These are phyloP conservation scores for Hebeloma cylindrosporum DNA, from an alignment of 768 basidiomycete genomes.

Conservation along the genomic window DNA sequence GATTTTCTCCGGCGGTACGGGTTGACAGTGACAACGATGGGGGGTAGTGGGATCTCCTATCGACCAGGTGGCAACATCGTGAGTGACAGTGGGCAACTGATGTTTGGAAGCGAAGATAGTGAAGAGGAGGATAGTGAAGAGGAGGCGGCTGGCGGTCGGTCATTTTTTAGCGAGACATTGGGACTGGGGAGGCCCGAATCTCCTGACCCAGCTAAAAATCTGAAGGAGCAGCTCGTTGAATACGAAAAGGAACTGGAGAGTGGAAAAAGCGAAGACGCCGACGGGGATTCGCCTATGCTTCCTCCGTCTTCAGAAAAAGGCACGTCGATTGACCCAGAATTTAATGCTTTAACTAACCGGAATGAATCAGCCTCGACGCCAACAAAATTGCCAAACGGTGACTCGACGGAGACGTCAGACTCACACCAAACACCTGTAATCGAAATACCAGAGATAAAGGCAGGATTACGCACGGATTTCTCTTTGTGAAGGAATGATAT, in stretches of 20 bases:
- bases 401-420: too few species aligned
- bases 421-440: too few species aligned
- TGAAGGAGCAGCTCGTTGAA: conserved; percentile 64
- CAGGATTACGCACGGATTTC: too few species aligned
- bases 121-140: conserved; percentile 63
- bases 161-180: conserved; percentile 52
- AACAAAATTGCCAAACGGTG: too few species aligned
- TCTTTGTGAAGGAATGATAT: too few species aligned
- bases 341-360: too few species aligned
- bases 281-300: conserved; percentile 35
- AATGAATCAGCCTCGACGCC: too few species aligned
- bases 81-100: conserved; percentile 49
- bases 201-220: conserved; percentile 52
- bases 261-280: conserved; percentile 38
- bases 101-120: conserved; percentile 67
- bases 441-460: too few species aligned
- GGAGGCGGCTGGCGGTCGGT: conserved; percentile 34
- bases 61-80: conserved; percentile 53
- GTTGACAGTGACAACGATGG: conserved; percentile 24
- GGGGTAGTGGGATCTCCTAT: conserved; percentile 64
- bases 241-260: conserved; percentile 49
- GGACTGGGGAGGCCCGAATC: conserved; percentile 44
- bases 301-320: conserved; percentile 11
- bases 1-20: conserved; percentile 30
- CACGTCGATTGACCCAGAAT: not conserved